These are phyloP conservation scores for Brassica cretica DNA, from an alignment of 345 rosid genomes.

Conservation along the genomic window DNA sequence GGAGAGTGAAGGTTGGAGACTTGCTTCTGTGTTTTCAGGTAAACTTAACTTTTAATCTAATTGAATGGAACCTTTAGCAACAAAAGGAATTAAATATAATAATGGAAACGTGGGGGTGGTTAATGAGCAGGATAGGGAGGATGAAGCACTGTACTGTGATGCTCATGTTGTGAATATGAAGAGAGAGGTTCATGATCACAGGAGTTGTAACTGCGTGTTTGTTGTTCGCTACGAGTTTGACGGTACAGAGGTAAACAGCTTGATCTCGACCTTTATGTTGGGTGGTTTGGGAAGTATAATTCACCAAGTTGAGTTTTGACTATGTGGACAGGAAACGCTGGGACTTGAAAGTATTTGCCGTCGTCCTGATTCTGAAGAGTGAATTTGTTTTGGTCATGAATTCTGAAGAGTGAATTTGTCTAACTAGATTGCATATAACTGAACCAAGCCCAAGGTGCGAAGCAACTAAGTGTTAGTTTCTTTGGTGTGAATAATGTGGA, in stretches of 20 bases:
- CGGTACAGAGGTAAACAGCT: conserved; percentile 47
- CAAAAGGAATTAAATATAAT: not conserved
- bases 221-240: conserved; percentile 59
- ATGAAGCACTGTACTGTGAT: conserved; percentile 64
- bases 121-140: conserved; percentile 54
- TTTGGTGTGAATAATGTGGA: not conserved
- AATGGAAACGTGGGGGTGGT: conserved; percentile 5
- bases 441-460: not conserved
- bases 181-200: conserved; percentile 52
- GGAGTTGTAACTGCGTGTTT: conserved; percentile 60
- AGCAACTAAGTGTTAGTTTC: conserved; percentile 1
- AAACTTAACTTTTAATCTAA: conserved; percentile 7
- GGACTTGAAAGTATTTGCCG: conserved; percentile 35
- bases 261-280: conserved; percentile 14
- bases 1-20: conserved; percentile 59
- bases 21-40: conserved; percentile 82
- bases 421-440: not conserved
- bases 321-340: conserved; percentile 32
- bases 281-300: not conserved
- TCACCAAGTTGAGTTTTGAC: conserved; percentile 12
- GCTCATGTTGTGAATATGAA: conserved; percentile 59
- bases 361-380: conserved; percentile 33
- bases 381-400: not conserved
- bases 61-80: not conserved
- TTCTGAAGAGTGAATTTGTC: conserved; percentile 23